Percentiles rank a stretch among this genome's conserved stretches.
phyloP scores from a whole-genome alignment of 2,329 filamentous ascomycete genomes.

The Paraconiothyrium sp. region DNA sequence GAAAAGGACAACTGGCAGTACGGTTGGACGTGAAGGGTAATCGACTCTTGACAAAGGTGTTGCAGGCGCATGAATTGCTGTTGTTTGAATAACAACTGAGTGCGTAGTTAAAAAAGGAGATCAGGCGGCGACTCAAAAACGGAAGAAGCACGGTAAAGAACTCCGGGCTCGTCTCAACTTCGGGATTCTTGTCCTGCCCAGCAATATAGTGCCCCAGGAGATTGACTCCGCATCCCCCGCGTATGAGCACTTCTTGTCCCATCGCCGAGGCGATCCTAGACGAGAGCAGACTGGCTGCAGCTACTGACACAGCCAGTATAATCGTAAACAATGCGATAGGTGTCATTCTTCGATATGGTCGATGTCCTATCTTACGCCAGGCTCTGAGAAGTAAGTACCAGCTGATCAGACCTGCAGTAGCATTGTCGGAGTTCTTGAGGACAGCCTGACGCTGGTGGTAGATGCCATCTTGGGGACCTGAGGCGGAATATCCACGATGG shows the following conservation, averaged over 20 bases:
- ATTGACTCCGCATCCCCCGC: slow-evolving; percentile 32
- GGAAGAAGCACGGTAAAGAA: slow-evolving; percentile 6
- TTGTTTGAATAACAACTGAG: slow-evolving; percentile 13
- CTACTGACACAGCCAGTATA: slow-evolving; percentile 28
- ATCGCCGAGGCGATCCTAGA: slow-evolving; percentile 38
- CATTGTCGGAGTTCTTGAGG: slow-evolving; percentile 36
- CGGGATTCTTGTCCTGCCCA: slow-evolving; percentile 5
- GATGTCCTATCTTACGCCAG: not conserved
- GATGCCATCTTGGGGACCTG: slow-evolving; percentile 33
- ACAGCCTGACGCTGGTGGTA: slow-evolving; percentile 43
- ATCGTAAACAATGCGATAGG: slow-evolving; percentile 17
- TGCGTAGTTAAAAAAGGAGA: slow-evolving; percentile 13
- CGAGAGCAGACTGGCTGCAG: slow-evolving; percentile 38
- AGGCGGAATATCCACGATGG: slow-evolving; percentile 29
- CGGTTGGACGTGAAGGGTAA: slow-evolving; percentile 5
- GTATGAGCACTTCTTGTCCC: slow-evolving; percentile 39
- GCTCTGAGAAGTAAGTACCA: slow-evolving; percentile 6
- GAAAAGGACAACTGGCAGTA: slow-evolving; percentile 24
- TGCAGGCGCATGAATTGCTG: slow-evolving; percentile 4
- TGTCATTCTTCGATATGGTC: slow-evolving; percentile 6
- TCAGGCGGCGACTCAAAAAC: not conserved
- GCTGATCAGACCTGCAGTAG: slow-evolving; percentile 6
- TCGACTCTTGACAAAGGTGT: slow-evolving; percentile 12
- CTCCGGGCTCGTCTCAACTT: slow-evolving; percentile 8
- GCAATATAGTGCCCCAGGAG: slow-evolving; percentile 1